Base-by-base conservation (phyloP, 225 moss, liverwort and hornwort genomes). In the Bryoerythrophyllum caledonicum region DNA sequence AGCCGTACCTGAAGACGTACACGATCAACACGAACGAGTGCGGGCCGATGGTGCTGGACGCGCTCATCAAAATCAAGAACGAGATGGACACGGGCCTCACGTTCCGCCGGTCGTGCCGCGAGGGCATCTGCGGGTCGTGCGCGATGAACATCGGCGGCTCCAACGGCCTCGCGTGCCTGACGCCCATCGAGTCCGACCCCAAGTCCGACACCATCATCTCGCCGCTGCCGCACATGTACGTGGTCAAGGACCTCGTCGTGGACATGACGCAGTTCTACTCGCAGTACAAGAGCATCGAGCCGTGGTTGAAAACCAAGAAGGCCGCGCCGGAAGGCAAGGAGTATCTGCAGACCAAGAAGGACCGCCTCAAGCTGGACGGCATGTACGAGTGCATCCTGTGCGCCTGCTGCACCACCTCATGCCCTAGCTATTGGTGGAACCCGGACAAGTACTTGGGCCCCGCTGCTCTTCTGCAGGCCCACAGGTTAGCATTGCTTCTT, bases 361-460 rank as follows among this genome's bases (percentile, higher is more conserved):
- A 99, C 59, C 84, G 97, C 44, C 54, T 65, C 60, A 99, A 99
- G 81, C 76, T 99, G 67, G 97, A 99, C 40, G 97, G 97, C 71
- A 97, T 97, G 97, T 97, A 97, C 19, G 97, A 99, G 80, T 99
- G 97, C 80, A 94, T 99, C 52, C 80, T 99, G 81, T 94, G 97
- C 51, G 97, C 94, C 17, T 99, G 97, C 68, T 99, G 94, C 70
- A 85, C 83, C 68, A 99, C 97, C 26, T 86, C 97, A 38, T 94
- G 97, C 88, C 97, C 94, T 34, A 99, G 97, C 74, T 99, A 94
- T 43, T 99, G 97, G 94, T 99, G 97, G 94, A 94, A 94, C 67
- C 93, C 94, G 2, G 97, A 99, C 66, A 99, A 99, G 76, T 99
- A 94, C 41, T 70, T 99, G 63, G 94, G 97, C 35, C 97, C 94